These are phyloP conservation scores for Bifiguratus adelaidae DNA, from an alignment of 192 early-diverging fungal genomes.

Conservation along the genomic window DNA sequence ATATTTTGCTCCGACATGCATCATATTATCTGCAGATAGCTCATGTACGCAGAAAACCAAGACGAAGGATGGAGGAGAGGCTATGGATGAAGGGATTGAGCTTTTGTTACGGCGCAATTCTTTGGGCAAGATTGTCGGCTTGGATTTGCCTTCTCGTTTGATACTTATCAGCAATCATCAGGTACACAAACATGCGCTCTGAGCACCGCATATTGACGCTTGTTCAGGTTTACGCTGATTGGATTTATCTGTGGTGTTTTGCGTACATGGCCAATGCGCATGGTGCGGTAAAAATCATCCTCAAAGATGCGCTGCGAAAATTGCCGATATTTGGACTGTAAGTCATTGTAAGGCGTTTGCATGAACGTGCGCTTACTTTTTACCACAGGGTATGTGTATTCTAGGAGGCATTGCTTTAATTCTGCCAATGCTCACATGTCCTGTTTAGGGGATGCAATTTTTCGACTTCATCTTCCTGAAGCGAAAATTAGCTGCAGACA, in stretches of 20 bases:
- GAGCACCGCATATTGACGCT: not conserved
- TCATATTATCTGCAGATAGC: slow-evolving; percentile 33
- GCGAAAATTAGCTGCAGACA: slow-evolving; percentile 64
- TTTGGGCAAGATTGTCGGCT: slow-evolving; percentile 6
- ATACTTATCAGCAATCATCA: slow-evolving; percentile 49
- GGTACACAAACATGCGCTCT: slow-evolving; percentile 12
- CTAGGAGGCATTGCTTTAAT: not conserved
- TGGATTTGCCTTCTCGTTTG: slow-evolving; percentile 34
- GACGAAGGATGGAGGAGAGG: slow-evolving; percentile 1
- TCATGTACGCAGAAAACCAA: slow-evolving; percentile 16
- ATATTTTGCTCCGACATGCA: slow-evolving; percentile 34
- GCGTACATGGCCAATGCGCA: slow-evolving; percentile 60
- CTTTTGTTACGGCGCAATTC: slow-evolving; percentile 7
- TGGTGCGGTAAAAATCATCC: slow-evolving; percentile 83
- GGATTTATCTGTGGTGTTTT: slow-evolving; percentile 59
- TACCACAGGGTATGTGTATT: not conserved
- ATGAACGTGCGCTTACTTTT: not conserved
- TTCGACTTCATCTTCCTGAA: slow-evolving; percentile 94
- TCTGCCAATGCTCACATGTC: not conserved
- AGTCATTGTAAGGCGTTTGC: slow-evolving; percentile 2
- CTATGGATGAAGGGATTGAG: slow-evolving; percentile 6
- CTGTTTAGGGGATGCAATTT: slow-evolving; percentile 64
- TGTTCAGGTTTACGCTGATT: slow-evolving; percentile 47
- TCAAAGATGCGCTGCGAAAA: slow-evolving; percentile 71
- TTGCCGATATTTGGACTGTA: slow-evolving; percentile 85